phyloP scores from a whole-genome alignment of 2,329 filamentous ascomycete species.

The Cladosporium velox region DNA sequence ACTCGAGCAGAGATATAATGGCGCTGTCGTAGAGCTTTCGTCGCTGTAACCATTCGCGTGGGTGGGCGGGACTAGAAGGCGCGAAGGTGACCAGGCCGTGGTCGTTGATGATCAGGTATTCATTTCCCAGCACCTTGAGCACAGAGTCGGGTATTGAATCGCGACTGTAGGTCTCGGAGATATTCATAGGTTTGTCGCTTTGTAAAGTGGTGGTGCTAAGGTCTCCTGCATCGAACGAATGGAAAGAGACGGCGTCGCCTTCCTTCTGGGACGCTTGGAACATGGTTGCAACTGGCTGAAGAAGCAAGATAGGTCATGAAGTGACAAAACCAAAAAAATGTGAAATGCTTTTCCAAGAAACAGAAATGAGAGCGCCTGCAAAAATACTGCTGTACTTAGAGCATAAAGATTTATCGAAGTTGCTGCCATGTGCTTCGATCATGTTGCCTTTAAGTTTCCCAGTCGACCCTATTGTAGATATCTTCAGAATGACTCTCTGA shows the following conservation, averaged over 20 bases:
- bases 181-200: background rate
- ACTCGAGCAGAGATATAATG: slow-evolving; percentile 30
- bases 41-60: slow-evolving; percentile 24
- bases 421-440: background rate
- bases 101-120: slow-evolving; percentile 14
- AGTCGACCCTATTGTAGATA: background rate
- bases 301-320: background rate
- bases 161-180: background rate
- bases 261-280: background rate
- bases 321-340: background rate
- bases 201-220: background rate
- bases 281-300: background rate
- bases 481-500: background rate
- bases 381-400: background rate
- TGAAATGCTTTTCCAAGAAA: background rate
- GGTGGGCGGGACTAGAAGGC: slow-evolving; percentile 22
- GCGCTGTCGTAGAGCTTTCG: slow-evolving; percentile 26
- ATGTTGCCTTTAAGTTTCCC: background rate
- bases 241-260: background rate
- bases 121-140: background rate
- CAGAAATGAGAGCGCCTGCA: background rate
- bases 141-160: background rate
- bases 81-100: slow-evolving; percentile 26
- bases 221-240: background rate
- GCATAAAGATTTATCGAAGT: background rate